Base-by-base conservation (phyloP, 1,284 basidiomycete species). In the Waitea zeae region DNA sequence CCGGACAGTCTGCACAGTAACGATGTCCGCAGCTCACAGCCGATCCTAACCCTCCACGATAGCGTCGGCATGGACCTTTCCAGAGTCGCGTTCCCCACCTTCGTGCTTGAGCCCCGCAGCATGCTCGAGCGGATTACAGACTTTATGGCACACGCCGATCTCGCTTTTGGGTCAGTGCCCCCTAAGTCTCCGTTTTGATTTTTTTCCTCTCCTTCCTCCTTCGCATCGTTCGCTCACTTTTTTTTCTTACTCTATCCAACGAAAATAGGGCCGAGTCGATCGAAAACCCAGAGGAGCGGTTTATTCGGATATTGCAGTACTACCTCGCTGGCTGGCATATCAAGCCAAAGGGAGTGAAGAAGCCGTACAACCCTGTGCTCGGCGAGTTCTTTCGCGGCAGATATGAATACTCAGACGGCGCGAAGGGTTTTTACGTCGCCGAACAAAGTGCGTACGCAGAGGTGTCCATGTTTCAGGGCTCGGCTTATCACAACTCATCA, bases 301-400 rank as follows among this genome's bases (percentile, higher is more conserved):
- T 97, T 56, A 65, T 96, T 42, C 70, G 79, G 38, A 86, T 97
- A 3, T 67, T 96, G 34, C 80, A 86, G 38, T 97, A 95, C 56
- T 98, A 97, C 52, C 76, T 97, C 30, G 84, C 87, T n/a, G 93
- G 93, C 30, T 99, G 93, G 93, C 95, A 98, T 57, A 95, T 97
- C 61, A 97, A 98, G 59, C 92, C 93, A 28, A 95, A 90, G 57
- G 93, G 93, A 36, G 95, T 98, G 43, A 98, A 98, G 80, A 98
- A 98, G 62, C 93, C 93, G 71, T 90, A 48, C 57, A 99, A 98
- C 53, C 93, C 95, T 18, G 71, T 97, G 11, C 72, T 98, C 7
- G 93, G 95, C 37, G 93, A 99, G 54, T 93, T 95, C 61, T 99
- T 96, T 68, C 74, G 93, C 34, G 97, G 93, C 58, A 65, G 80